These are phyloP conservation scores for Metschnikowia continentalis DNA, from an alignment of 805 yeast species.

Conservation along the genomic window DNA sequence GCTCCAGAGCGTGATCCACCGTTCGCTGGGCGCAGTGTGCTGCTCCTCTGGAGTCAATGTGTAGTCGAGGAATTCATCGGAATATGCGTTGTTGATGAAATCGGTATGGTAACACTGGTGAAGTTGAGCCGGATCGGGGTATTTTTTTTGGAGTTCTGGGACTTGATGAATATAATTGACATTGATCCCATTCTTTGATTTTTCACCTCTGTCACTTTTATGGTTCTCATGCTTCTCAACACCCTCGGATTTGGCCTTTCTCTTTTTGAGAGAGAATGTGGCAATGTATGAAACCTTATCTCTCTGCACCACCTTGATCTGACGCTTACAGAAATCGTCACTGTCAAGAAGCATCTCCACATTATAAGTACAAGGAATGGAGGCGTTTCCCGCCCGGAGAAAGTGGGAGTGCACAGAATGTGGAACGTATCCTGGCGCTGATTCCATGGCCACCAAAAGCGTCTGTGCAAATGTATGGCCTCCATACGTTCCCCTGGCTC, in stretches of 20 bases:
- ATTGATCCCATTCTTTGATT: background rate
- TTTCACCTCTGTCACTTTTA: too few relatives aligned
- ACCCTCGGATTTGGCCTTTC: slow-evolving; percentile 4
- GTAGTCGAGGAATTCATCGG: slow-evolving; percentile 33
- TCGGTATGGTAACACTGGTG: slow-evolving; percentile 32
- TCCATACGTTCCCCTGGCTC: slow-evolving; percentile 67
- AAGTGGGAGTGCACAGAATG: slow-evolving; percentile 62
- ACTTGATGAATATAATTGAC: slow-evolving; percentile 10
- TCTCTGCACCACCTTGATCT: slow-evolving; percentile 53
- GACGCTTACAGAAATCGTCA: slow-evolving; percentile 47
- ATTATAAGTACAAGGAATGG: slow-evolving; percentile 45
- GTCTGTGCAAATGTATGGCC: slow-evolving; percentile 68
- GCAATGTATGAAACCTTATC: slow-evolving; percentile 50
- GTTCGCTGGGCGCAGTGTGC: slow-evolving; percentile 25
- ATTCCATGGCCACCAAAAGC: slow-evolving; percentile 53
- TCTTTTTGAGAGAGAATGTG: slow-evolving; percentile 39
- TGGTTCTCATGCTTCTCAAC: too few relatives aligned
- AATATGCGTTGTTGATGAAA: slow-evolving; percentile 34
- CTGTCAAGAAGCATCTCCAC: slow-evolving; percentile 54
- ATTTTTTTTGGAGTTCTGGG: slow-evolving; percentile 21
- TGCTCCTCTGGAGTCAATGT: slow-evolving; percentile 34
- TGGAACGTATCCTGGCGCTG: slow-evolving; percentile 44
- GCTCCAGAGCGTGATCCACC: slow-evolving; percentile 41
- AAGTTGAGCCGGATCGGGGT: slow-evolving; percentile 24
- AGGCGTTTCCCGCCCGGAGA: slow-evolving; percentile 48